These are phyloP conservation scores for Trametes maxima DNA, from an alignment of 768 basidiomycete species.

Conservation along the genomic window DNA sequence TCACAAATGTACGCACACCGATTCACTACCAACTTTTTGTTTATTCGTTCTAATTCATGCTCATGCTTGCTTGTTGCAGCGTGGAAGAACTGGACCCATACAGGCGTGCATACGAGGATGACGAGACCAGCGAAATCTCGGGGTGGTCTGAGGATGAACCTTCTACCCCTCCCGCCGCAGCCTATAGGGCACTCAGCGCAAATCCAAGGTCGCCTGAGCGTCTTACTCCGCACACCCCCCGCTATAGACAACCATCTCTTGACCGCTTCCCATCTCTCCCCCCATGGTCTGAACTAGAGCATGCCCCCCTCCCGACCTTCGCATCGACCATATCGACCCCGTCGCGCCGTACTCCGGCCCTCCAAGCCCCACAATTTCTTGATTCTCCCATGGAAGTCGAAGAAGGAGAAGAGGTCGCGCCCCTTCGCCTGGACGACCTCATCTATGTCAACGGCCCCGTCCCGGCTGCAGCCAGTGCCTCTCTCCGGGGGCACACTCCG, in stretches of 20 bases:
- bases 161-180: neutral
- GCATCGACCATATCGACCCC: neutral
- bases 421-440: neutral
- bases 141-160: neutral
- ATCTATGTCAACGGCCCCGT: neutral
- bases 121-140: neutral
- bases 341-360: no score
- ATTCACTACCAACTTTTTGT: neutral
- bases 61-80: neutral
- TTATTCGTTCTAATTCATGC: neutral
- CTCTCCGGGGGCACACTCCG: no score
- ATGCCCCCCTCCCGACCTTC: conserved; percentile 1
- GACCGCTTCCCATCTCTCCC: neutral
- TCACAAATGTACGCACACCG: neutral
- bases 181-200: neutral
- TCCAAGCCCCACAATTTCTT: no score
- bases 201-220: no score
- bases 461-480: no score
- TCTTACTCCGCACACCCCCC: neutral
- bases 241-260: neutral
- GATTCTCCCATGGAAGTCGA: neutral
- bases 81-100: neutral
- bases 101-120: neutral
- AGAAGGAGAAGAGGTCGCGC: neutral
- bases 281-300: neutral